Evolutionary conservation across 179 eudicot genomes (phyloP).

Genomic region (Amaranthus tricolor): DNA sequence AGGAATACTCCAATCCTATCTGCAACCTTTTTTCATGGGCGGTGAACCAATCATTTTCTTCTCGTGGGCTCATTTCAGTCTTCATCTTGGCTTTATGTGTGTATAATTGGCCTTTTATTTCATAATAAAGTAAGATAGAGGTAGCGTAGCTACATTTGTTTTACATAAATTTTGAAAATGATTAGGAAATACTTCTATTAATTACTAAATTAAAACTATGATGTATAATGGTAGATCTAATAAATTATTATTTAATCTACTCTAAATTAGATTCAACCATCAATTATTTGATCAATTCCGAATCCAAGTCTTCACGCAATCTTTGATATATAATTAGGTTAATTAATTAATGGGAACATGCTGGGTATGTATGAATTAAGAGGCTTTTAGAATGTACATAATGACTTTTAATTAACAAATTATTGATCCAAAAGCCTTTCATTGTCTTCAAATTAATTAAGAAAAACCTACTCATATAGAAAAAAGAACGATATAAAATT

Average conservation of each 20-base stretch:
- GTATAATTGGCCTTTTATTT: background rate
- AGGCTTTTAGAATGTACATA: too few relatives aligned
- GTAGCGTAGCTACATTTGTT: too few relatives aligned
- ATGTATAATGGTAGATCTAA: background rate
- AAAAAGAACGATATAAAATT: too few relatives aligned
- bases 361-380: background rate
- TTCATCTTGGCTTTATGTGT: background rate
- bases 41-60: conserved; percentile 13
- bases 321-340: background rate
- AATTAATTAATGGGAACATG: background rate
- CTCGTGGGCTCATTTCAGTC: conserved; percentile 5
- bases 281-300: background rate
- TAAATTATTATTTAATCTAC: background rate
- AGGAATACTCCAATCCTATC: background rate
- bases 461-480: too few relatives aligned
- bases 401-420: too few relatives aligned
- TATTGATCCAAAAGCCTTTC: background rate
- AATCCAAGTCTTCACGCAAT: background rate
- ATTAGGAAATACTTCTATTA: background rate
- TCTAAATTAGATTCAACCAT: background rate
- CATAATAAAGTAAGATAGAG: too few relatives aligned
- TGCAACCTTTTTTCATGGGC: conserved; percentile 5
- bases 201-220: background rate
- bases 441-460: background rate
- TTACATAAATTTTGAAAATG: too few relatives aligned